Conservation (phyloP, 75 land plant species). For the Chamaecyparis obtusa region DNA sequence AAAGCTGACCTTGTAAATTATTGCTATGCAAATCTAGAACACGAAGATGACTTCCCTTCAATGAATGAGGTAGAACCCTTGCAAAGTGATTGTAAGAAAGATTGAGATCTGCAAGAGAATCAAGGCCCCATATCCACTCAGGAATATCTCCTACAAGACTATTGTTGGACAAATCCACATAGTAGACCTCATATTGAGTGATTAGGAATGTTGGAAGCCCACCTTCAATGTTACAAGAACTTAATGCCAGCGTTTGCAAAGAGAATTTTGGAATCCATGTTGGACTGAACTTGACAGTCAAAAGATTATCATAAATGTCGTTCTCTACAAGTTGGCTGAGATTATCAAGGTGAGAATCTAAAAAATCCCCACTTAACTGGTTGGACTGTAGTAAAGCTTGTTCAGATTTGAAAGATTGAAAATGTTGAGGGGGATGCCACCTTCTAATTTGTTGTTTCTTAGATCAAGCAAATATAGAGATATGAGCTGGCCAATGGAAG, state of each 20-base stretch:
- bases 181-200: not conserved
- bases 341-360: not conserved
- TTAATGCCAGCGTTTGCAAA: not conserved
- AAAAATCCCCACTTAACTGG: not conserved
- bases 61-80: not conserved
- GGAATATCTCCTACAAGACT: not conserved
- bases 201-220: not conserved
- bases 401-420: not conserved
- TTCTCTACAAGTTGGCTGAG: not conserved
- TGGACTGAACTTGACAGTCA: not conserved
- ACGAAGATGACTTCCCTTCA: too few relatives aligned
- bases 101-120: not conserved
- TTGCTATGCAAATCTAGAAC: too few relatives aligned
- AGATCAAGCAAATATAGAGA: constrained; percentile 10
- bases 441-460: not conserved
- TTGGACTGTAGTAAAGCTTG: constrained; percentile 5
- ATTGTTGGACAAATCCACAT: not conserved
- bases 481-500: constrained; percentile 1
- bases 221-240: not conserved
- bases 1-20: too few relatives aligned
- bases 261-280: not conserved
- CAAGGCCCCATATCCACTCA: not conserved
- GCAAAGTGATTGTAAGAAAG: not conserved
- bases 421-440: not conserved
- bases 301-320: not conserved